Base-by-base conservation (phyloP, 2,329 filamentous ascomycete species). In the Alternaria postmessia region DNA sequence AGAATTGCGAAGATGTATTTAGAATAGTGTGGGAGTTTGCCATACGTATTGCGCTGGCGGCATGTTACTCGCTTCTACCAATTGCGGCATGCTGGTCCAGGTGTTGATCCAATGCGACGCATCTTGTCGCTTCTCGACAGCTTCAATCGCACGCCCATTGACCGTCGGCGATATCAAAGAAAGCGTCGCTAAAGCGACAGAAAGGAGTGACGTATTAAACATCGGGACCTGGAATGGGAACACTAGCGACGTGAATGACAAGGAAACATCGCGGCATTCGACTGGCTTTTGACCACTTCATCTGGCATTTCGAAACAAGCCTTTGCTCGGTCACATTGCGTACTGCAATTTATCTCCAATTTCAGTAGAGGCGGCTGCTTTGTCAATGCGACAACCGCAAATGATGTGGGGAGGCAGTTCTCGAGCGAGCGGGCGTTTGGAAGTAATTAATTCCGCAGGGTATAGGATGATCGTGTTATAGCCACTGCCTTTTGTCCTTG, bases 21-120 rank as follows among this genome's bases (percentile, higher is more conserved):
- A 47, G 32, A 36, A 12, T 20, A 20, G 9, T 34, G 5, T 3
- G 16, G 41, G 14, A 49, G 51, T 32, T 24, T 24, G 2, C 39
- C 69, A 32, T 71, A 76, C 74, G 68, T 87, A 91, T 39, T 87
- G 86, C 3, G 82, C 73, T 0, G 85, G 84, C 5, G 88, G 88
- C 30, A 91, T 80, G 64, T 90, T 91, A 51, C 76, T 80, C 8
- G 82, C 82, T 67, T 91, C 88, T 1, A 86, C 86, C 41, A 88
- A 76, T 69, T 90, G 87, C 0, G 88, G 87, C 87, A 90, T 90
- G 3, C 86, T 81, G 0, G 85, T 84, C 88, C 88, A 90, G 1
- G 85, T 87, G 58, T 85, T 83, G 18, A 88, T 81, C 87, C 87
- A 89, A 63, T 85, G 83, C 81, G 7, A 87, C 3, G 24, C 64